Evolutionary conservation across 2,329 filamentous ascomycete species (phyloP).

Genomic region (Trichoderma polysporum): DNA sequence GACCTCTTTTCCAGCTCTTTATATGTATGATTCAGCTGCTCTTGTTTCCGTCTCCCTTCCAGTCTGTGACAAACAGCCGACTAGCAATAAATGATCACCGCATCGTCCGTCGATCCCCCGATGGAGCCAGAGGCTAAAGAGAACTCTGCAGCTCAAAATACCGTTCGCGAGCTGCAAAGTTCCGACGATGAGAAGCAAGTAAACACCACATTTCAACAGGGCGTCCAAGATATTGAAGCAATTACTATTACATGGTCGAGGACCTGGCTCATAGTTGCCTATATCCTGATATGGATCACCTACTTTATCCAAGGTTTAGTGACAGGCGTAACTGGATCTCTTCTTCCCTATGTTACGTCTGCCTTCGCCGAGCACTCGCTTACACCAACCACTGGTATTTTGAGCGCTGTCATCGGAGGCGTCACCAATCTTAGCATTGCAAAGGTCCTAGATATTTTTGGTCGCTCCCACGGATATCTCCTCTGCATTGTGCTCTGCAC

Average conservation of each 20-base stretch:
- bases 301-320: neutral
- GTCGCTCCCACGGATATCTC: conserved; percentile 57
- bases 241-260: neutral
- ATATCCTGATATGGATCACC: neutral
- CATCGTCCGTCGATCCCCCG: neutral
- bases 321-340: neutral
- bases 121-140: neutral
- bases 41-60: neutral
- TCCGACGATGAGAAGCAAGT: neutral
- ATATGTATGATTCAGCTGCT: neutral
- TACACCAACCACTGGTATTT: conserved; percentile 48
- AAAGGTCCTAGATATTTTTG: conserved; percentile 63
- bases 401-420: conserved; percentile 51
- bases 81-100: neutral
- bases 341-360: conserved; percentile 42
- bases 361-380: conserved; percentile 49
- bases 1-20: neutral
- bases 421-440: conserved; percentile 60
- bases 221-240: neutral
- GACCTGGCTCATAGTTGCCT: neutral
- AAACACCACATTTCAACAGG: neutral
- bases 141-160: neutral
- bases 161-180: neutral
- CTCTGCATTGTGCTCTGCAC: conserved; percentile 50
- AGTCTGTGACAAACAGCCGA: neutral